Base-by-base conservation (phyloP, 306 rosid species). In the Argentina anserina region DNA sequence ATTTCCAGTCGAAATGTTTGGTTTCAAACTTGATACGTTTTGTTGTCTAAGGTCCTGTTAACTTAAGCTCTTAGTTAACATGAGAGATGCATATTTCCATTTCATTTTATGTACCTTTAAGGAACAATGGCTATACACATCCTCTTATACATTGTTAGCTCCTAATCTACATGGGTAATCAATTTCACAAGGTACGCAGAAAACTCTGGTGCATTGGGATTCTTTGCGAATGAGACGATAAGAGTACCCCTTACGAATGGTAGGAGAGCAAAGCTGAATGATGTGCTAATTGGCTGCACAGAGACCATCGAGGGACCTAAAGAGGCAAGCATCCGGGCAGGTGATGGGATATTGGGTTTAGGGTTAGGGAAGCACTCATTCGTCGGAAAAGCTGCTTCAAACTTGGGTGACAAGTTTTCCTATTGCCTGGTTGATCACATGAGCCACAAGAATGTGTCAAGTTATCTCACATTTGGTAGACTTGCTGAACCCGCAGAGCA, bases 381-480 rank as follows among this genome's bases (percentile, higher is more conserved):
- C 63, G 67, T 86, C 1, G 31, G 71, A 9, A 85, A 65, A 73
- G 86, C 89, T n/a, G 71, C 76, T 13, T 4, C 26, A 8, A 15
- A 70, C 61, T 80, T 67, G 55, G 86, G 88, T 70, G 85, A 83
- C 74, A 89, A 81, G 52, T 85, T 94, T 74, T 84, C 98, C 1
- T 94, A 94, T 58, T 94, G 98, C 79, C 80, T 94, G 0, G 86
- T 91, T 47, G 97, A 94, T 71, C 96, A 89, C 72, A 62, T 83
- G 20, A 87, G 90, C 84, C 81, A 74, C 73, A 70, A 4, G 50
- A 74, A 79, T 26, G 72, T 86, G 36, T 75, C 92, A 9, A 89
- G 82, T 15, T 81, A 81, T 65, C 80, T 94, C 37, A 59, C 74
- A 33, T 70, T 94, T 79, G 96, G 97, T 23, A 18, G 29, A 42